Conservation (phyloP, 1,139 yeast species). For the Nakaseomyces glabratus region DNA sequence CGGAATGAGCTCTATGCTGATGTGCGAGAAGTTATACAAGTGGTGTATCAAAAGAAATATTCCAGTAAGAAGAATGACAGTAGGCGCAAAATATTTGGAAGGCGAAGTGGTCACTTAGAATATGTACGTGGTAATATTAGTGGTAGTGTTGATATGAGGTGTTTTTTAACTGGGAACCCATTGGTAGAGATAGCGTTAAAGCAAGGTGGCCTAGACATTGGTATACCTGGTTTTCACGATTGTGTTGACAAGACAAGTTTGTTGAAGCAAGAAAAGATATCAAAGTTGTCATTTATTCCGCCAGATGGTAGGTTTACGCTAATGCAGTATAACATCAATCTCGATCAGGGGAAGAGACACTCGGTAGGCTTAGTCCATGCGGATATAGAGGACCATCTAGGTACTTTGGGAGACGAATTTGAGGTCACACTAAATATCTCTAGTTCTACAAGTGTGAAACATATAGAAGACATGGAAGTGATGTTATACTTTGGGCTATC, state of each 20-base stretch:
- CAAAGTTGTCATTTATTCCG: slow-evolving; percentile 52
- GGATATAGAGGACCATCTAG: slow-evolving; percentile 53
- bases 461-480: slow-evolving; percentile 49
- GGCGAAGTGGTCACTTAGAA: slow-evolving; percentile 10
- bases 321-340: slow-evolving; percentile 56
- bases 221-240: slow-evolving; percentile 40
- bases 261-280: no score
- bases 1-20: slow-evolving; percentile 81
- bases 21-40: slow-evolving; percentile 49
- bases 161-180: slow-evolving; percentile 71
- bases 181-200: slow-evolving; percentile 48
- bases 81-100: not conserved
- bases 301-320: slow-evolving; percentile 75
- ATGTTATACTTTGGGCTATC: slow-evolving; percentile 38
- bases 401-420: slow-evolving; percentile 58
- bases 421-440: slow-evolving; percentile 57
- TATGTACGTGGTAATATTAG: slow-evolving; percentile 42
- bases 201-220: slow-evolving; percentile 40
- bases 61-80: no score
- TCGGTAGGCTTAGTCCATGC: slow-evolving; percentile 42
- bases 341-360: slow-evolving; percentile 20
- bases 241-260: slow-evolving; percentile 32
- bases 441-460: slow-evolving; percentile 42
- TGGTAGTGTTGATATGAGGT: slow-evolving; percentile 56
- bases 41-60: slow-evolving; percentile 23